phyloP scores from a whole-genome alignment of 257 asterid species.

The Nicotiana obtusifolia region DNA sequence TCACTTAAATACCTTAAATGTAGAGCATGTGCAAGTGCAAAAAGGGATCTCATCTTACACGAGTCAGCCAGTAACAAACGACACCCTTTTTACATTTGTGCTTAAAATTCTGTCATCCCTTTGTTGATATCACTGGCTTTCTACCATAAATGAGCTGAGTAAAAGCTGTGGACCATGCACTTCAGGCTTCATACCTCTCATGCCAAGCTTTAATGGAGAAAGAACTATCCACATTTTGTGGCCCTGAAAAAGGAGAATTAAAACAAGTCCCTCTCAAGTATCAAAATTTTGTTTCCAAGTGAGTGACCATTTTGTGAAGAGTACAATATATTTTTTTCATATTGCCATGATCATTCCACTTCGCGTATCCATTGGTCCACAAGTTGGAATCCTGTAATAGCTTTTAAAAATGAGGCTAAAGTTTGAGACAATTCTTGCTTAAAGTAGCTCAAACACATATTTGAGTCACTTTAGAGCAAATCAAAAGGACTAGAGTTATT shows the following conservation, averaged over 20 bases:
- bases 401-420: not conserved
- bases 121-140: conserved; percentile 12
- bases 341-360: conserved; percentile 10
- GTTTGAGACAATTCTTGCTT: not conserved
- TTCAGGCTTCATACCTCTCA: not conserved
- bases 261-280: not conserved
- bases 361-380: not conserved
- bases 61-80: not conserved
- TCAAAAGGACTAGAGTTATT: not conserved
- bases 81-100: not conserved
- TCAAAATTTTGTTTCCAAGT: conserved; percentile 13
- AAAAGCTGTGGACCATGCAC: conserved; percentile 38
- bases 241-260: conserved; percentile 15
- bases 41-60: conserved; percentile 13
- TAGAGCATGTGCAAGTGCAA: conserved; percentile 42
- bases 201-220: not conserved
- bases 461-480: not conserved
- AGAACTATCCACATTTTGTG: conserved; percentile 15
- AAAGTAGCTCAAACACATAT: not conserved
- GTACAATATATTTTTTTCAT: conserved; percentile 2
- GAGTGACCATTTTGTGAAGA: conserved; percentile 24
- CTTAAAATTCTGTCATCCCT: conserved; percentile 18
- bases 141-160: conserved; percentile 6
- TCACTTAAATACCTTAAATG: conserved; percentile 23
- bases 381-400: not conserved